These are phyloP conservation scores for Fusarium musae DNA, from an alignment of 2,329 filamentous ascomycete genomes.

Conservation along the genomic window DNA sequence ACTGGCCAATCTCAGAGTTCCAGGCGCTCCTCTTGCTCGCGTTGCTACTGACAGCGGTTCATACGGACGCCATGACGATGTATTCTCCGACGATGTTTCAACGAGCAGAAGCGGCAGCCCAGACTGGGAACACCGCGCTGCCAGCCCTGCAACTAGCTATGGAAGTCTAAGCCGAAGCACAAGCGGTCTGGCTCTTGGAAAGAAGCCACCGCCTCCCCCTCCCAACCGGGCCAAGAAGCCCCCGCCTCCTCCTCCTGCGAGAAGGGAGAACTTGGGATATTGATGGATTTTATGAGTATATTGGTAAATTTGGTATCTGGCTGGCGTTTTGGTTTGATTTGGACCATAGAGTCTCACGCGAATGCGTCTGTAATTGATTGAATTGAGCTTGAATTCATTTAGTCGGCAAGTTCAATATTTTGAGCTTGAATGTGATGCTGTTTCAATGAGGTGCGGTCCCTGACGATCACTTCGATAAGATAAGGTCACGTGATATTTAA, in stretches of 20 bases:
- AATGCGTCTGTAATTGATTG: conserved; percentile 35
- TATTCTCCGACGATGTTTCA: conserved; percentile 63
- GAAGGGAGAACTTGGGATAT: conserved; percentile 47
- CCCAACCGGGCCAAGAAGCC: conserved; percentile 58
- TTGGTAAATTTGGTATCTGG: conserved; percentile 5
- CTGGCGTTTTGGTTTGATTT: conserved; percentile 32
- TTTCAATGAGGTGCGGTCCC: neutral
- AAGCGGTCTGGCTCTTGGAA: conserved; percentile 49
- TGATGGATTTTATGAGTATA: conserved; percentile 13
- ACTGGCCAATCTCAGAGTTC: conserved; percentile 41
- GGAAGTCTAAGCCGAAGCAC: conserved; percentile 63
- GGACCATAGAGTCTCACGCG: conserved; percentile 35
- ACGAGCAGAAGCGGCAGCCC: conserved; percentile 64
- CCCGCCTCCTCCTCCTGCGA: conserved; percentile 50
- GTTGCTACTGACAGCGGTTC: conserved; percentile 52
- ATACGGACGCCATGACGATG: conserved; percentile 51
- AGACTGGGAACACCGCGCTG: conserved; percentile 59
- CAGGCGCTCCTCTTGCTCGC: conserved; percentile 55
- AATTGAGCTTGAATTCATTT: neutral
- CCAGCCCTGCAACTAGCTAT: conserved; percentile 67
- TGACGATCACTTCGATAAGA: conserved; percentile 11
- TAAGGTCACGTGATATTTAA: conserved; percentile 22
- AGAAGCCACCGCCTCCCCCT: conserved; percentile 67
- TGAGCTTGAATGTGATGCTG: neutral
- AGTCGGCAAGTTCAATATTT: neutral